Evolutionary conservation across 345 rosid species (phyloP), one percentile per base, ranked within the genome.

Genomic region (Viola odorata): DNA sequence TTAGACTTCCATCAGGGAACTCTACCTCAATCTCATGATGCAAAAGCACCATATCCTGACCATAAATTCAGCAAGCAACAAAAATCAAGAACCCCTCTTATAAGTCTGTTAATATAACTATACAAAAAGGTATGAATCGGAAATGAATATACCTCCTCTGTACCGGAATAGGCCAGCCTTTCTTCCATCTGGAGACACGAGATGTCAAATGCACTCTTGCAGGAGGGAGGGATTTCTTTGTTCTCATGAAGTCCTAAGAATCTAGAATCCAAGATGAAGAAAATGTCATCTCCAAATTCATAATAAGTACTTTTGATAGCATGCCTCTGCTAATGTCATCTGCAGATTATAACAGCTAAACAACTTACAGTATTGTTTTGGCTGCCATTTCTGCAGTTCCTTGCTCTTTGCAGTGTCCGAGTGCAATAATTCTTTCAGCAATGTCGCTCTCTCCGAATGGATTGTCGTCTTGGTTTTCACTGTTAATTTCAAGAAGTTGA

Each of bases 1-100:
- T 38, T 0, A 58, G 73, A 61, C 67, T 73, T 56, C 72, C 77
- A 65, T 79, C 88, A 3, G 87, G 91, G 67, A 75, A 92, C 55
- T 89, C 94, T 41, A 89, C 86, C 71, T 89, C 94, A 66, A 89
- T 64, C 73, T 92, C 85, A 62, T 89, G 96, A 76, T 87, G 94
- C 75, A 92, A 64, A 79, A 92, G 90, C 64, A 92, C 96, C 96
- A 92, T 89, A 73, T 92, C 98, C 98, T 91, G 80, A 57, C 50
- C 52, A 70, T 40, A 62, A 61, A 55, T 50, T 16, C n/a, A 12
- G 40, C 13, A 52, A 62, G 55, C 6, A 10, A 12, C 42, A 50
- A 32, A 23, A 6, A 49, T 54, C 12, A 15, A 13, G 37, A 44
- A 44, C 11, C 16, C 32, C 2, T 23, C 32, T 1, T 23, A 23